These are phyloP conservation scores for Pleurotus salmoneostramineus DNA, from an alignment of 768 basidiomycete species.

Conservation along the genomic window DNA sequence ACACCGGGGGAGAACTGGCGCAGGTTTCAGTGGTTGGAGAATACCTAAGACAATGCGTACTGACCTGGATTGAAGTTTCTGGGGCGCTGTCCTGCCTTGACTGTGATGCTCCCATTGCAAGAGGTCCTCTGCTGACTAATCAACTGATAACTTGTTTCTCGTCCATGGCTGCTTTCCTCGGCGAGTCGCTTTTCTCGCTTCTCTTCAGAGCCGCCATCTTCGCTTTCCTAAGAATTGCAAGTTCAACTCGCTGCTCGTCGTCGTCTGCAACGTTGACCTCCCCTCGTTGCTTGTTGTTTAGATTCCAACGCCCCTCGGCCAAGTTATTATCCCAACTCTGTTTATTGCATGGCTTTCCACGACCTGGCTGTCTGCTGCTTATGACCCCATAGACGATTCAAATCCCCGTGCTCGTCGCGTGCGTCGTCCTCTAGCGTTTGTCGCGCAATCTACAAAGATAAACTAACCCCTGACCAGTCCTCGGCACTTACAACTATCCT, in stretches of 20 bases:
- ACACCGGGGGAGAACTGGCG: slow-evolving; percentile 79
- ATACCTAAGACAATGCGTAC: neutral
- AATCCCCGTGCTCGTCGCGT: slow-evolving; percentile 5
- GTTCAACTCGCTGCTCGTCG: slow-evolving; percentile 14
- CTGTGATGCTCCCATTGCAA: slow-evolving; percentile 1
- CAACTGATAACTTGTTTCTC: neutral
- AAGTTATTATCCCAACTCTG: slow-evolving; percentile 22
- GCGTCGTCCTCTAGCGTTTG: neutral
- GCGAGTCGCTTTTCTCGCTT: slow-evolving; percentile 18
- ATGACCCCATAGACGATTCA: neutral
- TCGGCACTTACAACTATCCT: slow-evolving; percentile 15
- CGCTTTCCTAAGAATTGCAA: slow-evolving; percentile 49
- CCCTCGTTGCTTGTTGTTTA: slow-evolving; percentile 11
- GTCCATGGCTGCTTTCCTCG: neutral
- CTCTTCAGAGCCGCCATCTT: slow-evolving; percentile 40
- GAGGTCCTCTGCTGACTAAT: neutral
- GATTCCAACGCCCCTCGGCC: slow-evolving; percentile 36
- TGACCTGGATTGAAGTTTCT: neutral
- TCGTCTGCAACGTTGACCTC: too few species aligned
- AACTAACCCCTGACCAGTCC: neutral
- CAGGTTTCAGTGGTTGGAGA: neutral
- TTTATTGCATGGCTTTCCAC: slow-evolving; percentile 18
- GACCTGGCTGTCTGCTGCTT: neutral
- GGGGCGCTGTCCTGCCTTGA: neutral
- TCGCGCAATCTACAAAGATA: too few species aligned